phyloP scores from a whole-genome alignment of 371 early-diverging fungal species.

The Zopfochytrium polystomum region DNA sequence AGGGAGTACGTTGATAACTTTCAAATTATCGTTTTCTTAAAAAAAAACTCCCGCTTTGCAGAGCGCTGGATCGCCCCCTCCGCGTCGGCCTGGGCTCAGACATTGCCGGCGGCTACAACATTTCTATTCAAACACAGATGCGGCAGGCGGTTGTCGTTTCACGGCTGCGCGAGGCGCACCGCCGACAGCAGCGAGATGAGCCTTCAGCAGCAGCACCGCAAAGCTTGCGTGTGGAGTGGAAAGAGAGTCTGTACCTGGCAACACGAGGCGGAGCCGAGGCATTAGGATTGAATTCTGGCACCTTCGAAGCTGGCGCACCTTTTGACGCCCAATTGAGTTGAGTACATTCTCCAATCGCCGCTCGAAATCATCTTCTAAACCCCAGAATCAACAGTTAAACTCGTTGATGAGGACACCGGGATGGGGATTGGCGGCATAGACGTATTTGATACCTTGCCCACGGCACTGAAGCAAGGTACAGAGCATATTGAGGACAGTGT shows the following conservation, averaged over 20 bases:
- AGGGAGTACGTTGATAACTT: background rate
- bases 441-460: background rate
- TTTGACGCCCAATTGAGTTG: background rate
- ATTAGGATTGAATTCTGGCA: background rate
- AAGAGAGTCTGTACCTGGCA: background rate
- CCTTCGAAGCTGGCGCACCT: background rate
- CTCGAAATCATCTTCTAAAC: background rate
- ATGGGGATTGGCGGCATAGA: background rate
- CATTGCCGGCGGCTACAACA: background rate
- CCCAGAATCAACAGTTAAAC: background rate
- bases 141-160: background rate
- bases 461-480: background rate
- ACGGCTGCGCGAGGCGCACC: background rate
- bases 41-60: too few relatives aligned
- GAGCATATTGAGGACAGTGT: background rate
- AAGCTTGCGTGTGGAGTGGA: background rate
- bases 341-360: background rate
- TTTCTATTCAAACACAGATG: background rate
- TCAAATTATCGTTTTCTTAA: too few relatives aligned
- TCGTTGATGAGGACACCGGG: background rate
- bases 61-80: background rate
- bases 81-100: background rate
- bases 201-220: too few relatives aligned
- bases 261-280: background rate
- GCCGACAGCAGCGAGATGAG: background rate